These are phyloP conservation scores for Collybia mongolica DNA, from an alignment of 768 basidiomycete genomes.

Conservation along the genomic window DNA sequence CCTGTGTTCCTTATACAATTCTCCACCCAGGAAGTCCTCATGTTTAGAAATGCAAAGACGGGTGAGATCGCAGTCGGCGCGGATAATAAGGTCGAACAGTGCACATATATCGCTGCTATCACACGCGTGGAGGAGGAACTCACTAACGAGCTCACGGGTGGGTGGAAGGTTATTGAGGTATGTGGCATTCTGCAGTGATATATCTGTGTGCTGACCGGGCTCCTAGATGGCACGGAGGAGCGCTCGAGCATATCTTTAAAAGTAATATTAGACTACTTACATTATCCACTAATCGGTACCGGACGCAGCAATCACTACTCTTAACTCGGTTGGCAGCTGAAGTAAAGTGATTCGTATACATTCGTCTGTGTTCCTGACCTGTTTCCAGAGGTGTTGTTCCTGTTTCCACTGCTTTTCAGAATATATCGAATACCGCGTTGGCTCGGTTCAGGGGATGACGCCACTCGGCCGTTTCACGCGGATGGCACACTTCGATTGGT, in stretches of 20 bases:
- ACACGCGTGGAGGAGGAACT: constrained; percentile 88
- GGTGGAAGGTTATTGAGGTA: constrained; percentile 98
- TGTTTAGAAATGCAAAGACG: constrained; percentile 89
- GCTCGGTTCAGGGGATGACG: too few species aligned
- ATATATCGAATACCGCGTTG: too few species aligned
- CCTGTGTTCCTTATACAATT: constrained; percentile 93
- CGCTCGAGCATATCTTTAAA: constrained; percentile 46
- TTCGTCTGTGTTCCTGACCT: too few species aligned
- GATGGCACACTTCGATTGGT: too few species aligned
- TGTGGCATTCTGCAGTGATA: constrained; percentile 17
- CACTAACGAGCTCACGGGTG: constrained; percentile 90
- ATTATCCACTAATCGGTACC: constrained; percentile 9
- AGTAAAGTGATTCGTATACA: too few species aligned
- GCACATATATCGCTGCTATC: constrained; percentile 88
- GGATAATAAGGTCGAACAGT: constrained; percentile 90
- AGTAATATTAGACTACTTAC: constrained; percentile 14
- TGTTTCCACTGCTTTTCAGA: too few species aligned
- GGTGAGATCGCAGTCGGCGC: constrained; percentile 86
- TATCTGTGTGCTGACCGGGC: neutral
- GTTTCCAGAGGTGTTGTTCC: too few species aligned
- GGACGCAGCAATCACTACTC: constrained; percentile 24
- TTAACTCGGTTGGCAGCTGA: constrained; percentile 6
- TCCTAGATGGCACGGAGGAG: constrained; percentile 42
- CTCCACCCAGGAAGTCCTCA: constrained; percentile 88
- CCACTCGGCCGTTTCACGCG: too few species aligned